phyloP scores from a whole-genome alignment of 352 stramenopile species.

The Pythium brachiatum region DNA sequence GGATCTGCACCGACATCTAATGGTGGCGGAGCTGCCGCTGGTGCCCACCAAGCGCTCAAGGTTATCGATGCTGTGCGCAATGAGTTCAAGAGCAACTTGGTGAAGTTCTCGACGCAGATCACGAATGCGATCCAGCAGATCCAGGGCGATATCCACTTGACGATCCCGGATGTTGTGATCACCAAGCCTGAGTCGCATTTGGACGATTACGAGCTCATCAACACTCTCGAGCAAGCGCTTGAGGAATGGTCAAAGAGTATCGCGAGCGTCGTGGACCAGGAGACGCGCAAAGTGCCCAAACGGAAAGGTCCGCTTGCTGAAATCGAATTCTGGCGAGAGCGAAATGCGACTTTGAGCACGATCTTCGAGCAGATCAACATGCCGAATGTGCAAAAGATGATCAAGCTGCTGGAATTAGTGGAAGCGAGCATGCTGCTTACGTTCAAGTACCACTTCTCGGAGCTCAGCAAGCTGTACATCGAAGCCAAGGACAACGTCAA shows the following conservation, averaged over 20 bases:
- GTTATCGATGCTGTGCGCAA: constrained; percentile 82
- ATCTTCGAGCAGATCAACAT: constrained; percentile 97
- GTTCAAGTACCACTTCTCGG: constrained; percentile 94
- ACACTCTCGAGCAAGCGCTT: constrained; percentile 87
- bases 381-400: constrained; percentile 93
- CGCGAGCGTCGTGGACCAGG: constrained; percentile 87
- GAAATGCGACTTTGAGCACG: constrained; percentile 92
- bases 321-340: constrained; percentile 95
- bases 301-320: constrained; percentile 90
- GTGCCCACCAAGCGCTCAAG: constrained; percentile 60
- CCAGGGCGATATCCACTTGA: constrained; percentile 92
- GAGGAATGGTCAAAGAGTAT: constrained; percentile 94
- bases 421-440: constrained; percentile 89
- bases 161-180: constrained; percentile 90
- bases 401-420: constrained; percentile 91
- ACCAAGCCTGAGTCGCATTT: constrained; percentile 83
- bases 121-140: constrained; percentile 92
- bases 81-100: constrained; percentile 88
- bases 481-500: constrained; percentile 97
- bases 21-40: constrained; percentile 7
- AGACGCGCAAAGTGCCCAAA: constrained; percentile 84
- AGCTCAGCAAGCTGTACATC: constrained; percentile 94
- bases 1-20: background rate
- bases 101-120: constrained; percentile 93
- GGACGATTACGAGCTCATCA: constrained; percentile 86